Evolutionary conservation across 1,284 basidiomycete genomes (phyloP).

Genomic region (Ustilago vetiveriae): DNA sequence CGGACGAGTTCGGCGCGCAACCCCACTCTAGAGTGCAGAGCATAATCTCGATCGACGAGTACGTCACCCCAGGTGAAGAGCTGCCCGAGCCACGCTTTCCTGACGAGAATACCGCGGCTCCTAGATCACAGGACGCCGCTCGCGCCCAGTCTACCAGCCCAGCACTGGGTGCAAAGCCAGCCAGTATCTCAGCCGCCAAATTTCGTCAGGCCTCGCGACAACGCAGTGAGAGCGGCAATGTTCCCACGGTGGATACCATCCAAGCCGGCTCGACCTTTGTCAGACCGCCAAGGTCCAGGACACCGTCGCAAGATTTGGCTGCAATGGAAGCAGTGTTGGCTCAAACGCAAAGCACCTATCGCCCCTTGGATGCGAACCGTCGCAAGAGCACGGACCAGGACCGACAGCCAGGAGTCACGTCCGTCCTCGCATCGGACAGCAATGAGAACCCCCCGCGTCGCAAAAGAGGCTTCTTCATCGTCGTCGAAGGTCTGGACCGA

Average conservation of each 20-base stretch:
- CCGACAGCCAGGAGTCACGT: background rate
- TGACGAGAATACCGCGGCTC: conserved; percentile 3
- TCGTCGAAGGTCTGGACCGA: conserved; percentile 66
- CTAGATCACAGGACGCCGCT: conserved; percentile 4
- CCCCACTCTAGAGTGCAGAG: conserved; percentile 35
- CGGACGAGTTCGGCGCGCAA: conserved; percentile 14
- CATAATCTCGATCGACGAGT: conserved; percentile 46
- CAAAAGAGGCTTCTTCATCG: conserved; percentile 62
- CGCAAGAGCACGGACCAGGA: conserved; percentile 21
- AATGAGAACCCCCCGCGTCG: conserved; percentile 10
- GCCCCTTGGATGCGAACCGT: conserved; percentile 11
- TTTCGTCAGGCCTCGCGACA: conserved; percentile 45
- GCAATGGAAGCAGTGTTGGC: conserved; percentile 43
- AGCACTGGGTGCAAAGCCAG: conserved; percentile 15
- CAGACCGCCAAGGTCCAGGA: conserved; percentile 30
- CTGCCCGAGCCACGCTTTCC: conserved; percentile 25
- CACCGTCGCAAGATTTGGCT: conserved; percentile 44
- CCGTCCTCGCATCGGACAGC: background rate
- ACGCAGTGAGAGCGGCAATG: conserved; percentile 34
- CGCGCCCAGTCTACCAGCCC: conserved; percentile 29
- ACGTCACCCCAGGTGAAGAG: conserved; percentile 43
- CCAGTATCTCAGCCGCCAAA: conserved; percentile 49
- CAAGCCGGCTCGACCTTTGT: conserved; percentile 20
- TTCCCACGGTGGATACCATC: conserved; percentile 23
- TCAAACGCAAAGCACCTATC: conserved; percentile 10